These are phyloP conservation scores for Dryas octopetala DNA, from an alignment of 306 rosid genomes.

Conservation along the genomic window DNA sequence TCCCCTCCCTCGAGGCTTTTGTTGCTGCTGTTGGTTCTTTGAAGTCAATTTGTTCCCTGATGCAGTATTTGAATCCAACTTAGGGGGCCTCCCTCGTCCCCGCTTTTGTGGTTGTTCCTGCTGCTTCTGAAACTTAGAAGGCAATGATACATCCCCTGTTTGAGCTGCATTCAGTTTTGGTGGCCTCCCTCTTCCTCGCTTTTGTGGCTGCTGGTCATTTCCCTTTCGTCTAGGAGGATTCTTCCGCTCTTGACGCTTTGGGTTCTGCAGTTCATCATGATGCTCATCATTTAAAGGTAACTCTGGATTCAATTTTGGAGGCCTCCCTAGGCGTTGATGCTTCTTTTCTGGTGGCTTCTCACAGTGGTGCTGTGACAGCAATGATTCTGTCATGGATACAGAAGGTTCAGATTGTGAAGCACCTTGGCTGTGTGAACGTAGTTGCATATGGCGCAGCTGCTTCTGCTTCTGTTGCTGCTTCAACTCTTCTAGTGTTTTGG, in stretches of 20 bases:
- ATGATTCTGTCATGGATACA: neutral
- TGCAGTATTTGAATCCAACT: neutral
- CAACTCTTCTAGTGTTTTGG: neutral
- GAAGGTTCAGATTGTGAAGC: neutral
- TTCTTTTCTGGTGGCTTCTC: neutral
- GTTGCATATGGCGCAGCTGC: neutral
- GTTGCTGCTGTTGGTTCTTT: neutral
- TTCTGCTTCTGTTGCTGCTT: neutral
- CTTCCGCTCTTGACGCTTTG: neutral
- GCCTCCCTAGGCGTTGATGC: neutral
- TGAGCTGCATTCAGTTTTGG: neutral
- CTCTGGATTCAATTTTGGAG: neutral
- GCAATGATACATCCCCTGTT: neutral
- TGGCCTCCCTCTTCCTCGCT: conserved; percentile 9
- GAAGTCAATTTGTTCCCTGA: neutral
- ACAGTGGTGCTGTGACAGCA: neutral
- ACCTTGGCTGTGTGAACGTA: neutral
- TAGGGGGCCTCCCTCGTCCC: neutral
- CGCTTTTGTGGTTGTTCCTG: neutral
- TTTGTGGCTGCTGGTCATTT: neutral
- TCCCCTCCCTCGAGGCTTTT: neutral
- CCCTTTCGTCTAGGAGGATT: neutral
- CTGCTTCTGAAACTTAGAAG: neutral
- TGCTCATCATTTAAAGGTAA: neutral
- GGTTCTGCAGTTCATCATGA: conserved; percentile 1